A percentile compares a stretch with the other conserved stretches of the same genome.
These are phyloP conservation scores for Lentinula edodes DNA, from an alignment of 768 basidiomycete species.

Conservation along the genomic window DNA sequence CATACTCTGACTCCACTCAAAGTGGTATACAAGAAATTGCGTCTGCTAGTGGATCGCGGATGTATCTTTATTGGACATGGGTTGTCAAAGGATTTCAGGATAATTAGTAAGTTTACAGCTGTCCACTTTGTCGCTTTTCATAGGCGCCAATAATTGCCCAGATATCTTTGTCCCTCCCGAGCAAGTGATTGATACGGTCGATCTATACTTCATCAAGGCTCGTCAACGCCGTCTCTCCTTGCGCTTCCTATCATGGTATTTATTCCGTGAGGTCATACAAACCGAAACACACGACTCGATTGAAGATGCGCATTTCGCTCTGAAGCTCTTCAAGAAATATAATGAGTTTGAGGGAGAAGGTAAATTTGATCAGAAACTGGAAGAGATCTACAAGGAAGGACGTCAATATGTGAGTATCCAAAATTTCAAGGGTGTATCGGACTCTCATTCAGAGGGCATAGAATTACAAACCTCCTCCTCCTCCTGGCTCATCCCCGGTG, in stretches of 20 bases:
- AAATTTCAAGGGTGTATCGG: background rate
- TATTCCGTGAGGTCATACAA: conserved; percentile 90
- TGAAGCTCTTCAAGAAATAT: conserved; percentile 81
- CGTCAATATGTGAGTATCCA: conserved; percentile 49
- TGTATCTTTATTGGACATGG: conserved; percentile 98
- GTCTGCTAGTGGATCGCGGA: conserved; percentile 86
- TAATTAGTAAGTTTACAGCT: conserved; percentile 71
- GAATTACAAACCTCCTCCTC: conserved; percentile 53
- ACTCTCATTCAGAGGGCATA: conserved; percentile 15
- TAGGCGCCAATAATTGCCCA: conserved; percentile 22
- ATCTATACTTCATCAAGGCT: conserved; percentile 81
- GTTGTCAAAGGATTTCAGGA: conserved; percentile 94
- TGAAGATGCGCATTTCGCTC: conserved; percentile 87
- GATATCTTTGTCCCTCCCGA: conserved; percentile 95
- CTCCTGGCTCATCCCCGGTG: background rate
- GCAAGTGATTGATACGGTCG: conserved; percentile 96
- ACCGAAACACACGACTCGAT: conserved; percentile 97
- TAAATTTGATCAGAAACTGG: conserved; percentile 81
- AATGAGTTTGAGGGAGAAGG: conserved; percentile 69
- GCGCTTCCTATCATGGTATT: conserved; percentile 90
- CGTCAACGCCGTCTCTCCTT: conserved; percentile 87
- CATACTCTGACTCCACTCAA: conserved; percentile 94
- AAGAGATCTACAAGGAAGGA: conserved; percentile 77
- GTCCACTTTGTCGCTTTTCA: background rate
- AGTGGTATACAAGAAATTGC: conserved; percentile 96